phyloP scores from a whole-genome alignment of 352 stramenopile genomes.

The Pythium aphanidermatum region DNA sequence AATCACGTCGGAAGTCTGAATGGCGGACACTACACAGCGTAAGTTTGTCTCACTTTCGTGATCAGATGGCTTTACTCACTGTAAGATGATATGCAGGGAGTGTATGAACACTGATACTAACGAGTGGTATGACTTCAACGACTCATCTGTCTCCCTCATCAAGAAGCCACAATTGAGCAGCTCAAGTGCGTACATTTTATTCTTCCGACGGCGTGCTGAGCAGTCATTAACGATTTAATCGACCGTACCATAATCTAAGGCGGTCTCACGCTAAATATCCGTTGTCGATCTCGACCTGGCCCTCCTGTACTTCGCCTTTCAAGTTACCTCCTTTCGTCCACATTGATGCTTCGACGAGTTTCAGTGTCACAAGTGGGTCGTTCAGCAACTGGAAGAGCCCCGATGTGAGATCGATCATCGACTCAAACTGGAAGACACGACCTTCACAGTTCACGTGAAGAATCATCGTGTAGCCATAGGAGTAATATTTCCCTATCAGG shows the following conservation, averaged over 20 bases:
- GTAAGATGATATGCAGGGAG: conserved; percentile 27
- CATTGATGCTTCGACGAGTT: conserved; percentile 28
- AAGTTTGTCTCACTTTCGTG: conserved; percentile 12
- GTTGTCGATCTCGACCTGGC: conserved; percentile 31
- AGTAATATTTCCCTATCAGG: conserved; percentile 40
- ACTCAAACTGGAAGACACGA: conserved; percentile 41
- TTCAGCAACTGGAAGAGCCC: conserved; percentile 28
- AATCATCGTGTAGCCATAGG: conserved; percentile 32
- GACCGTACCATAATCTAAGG: background rate
- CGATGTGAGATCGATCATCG: conserved; percentile 30
- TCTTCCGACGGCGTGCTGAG: conserved; percentile 56
- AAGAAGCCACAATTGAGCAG: conserved; percentile 60
- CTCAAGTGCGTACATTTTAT: conserved; percentile 74
- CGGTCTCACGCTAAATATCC: conserved; percentile 15
- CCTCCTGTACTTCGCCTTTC: conserved; percentile 25
- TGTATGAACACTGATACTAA: conserved; percentile 61
- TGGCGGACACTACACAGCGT: conserved; percentile 83
- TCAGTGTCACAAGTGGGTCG: conserved; percentile 24
- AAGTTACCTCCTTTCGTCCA: conserved; percentile 33
- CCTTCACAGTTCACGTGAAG: conserved; percentile 29
- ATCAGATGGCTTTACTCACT: background rate
- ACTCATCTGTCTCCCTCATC: conserved; percentile 53
- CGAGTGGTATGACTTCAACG: conserved; percentile 82
- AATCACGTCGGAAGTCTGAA: conserved; percentile 75
- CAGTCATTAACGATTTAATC: conserved; percentile 56